Conservation (phyloP, 176 grass and related monocot genomes). For the Bonia amplexicaulis region DNA sequence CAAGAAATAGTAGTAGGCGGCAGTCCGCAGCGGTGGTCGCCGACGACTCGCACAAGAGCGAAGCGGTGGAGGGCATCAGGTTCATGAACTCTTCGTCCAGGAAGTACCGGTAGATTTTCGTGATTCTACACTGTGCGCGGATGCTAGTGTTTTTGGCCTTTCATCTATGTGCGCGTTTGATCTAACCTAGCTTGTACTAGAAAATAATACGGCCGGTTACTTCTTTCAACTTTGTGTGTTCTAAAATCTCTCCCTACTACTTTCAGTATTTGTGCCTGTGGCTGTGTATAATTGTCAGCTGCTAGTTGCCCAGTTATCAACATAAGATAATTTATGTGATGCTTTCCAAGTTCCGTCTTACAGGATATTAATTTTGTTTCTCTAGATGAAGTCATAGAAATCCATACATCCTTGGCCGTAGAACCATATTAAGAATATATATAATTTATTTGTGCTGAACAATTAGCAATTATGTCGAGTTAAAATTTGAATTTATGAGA, state of each 20-base stretch:
- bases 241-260: background rate
- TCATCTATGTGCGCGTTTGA: slow-evolving; percentile 42
- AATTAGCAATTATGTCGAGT: too few relatives aligned
- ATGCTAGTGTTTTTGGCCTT: slow-evolving; percentile 43
- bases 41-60: slow-evolving; percentile 78
- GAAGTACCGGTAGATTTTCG: slow-evolving; percentile 63
- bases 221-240: background rate
- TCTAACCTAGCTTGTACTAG: slow-evolving; percentile 20
- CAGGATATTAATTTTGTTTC: background rate
- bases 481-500: too few relatives aligned
- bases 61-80: slow-evolving; percentile 86
- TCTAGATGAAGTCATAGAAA: background rate
- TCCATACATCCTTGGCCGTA: too few relatives aligned
- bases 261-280: background rate
- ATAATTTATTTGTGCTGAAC: too few relatives aligned
- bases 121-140: background rate
- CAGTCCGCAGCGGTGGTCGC: background rate
- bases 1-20: slow-evolving; percentile 36
- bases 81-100: slow-evolving; percentile 98
- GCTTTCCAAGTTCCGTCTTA: background rate
- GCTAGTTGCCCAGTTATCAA: background rate
- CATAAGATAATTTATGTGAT: background rate
- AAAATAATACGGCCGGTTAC: slow-evolving; percentile 13
- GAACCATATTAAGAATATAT: too few relatives aligned
- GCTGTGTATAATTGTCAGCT: background rate